These are phyloP conservation scores for Ciborinia camelliae DNA, from an alignment of 2,329 filamentous ascomycete genomes.

Conservation along the genomic window DNA sequence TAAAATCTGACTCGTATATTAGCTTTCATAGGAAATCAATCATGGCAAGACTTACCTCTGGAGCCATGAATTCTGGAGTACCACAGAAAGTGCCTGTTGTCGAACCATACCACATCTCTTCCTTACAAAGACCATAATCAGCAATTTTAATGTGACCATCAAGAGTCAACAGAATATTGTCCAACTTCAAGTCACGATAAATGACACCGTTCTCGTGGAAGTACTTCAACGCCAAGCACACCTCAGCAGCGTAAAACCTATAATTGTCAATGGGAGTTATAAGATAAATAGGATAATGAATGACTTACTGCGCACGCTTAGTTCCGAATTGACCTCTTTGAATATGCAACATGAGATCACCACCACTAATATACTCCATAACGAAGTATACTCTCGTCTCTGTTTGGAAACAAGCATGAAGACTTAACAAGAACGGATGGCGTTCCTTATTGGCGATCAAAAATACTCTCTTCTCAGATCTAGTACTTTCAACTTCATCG, in stretches of 20 bases:
- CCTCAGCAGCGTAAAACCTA: conserved; percentile 95
- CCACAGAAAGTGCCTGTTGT: conserved; percentile 98
- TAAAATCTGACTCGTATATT: conserved; percentile 62
- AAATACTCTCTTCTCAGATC: conserved; percentile 97
- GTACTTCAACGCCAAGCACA: conserved; percentile 95
- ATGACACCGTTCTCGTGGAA: conserved; percentile 99
- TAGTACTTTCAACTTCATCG: conserved; percentile 95
- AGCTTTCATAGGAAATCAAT: conserved; percentile 32
- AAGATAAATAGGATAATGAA: conserved; percentile 8
- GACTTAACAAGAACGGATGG: conserved; percentile 89
- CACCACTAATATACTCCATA: conserved; percentile 98
- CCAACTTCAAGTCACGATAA: conserved; percentile 77
- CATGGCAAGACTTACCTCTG: conserved; percentile 62
- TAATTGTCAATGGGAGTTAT: conserved; percentile 24
- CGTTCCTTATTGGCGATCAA: conserved; percentile 94
- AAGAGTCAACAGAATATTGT: conserved; percentile 88
- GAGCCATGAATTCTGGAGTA: conserved; percentile 99
- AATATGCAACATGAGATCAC: conserved; percentile 98
- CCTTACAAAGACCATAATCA: conserved; percentile 98
- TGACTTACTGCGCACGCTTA: conserved; percentile 85
- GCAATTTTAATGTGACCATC: conserved; percentile 98
- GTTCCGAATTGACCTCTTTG: conserved; percentile 94
- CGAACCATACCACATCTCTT: conserved; percentile 99
- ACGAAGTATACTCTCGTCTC: conserved; percentile 98
- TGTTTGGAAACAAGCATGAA: conserved; percentile 98